These are phyloP conservation scores for Earliella scabrosa DNA, from an alignment of 1,284 basidiomycete species.

Conservation along the genomic window DNA sequence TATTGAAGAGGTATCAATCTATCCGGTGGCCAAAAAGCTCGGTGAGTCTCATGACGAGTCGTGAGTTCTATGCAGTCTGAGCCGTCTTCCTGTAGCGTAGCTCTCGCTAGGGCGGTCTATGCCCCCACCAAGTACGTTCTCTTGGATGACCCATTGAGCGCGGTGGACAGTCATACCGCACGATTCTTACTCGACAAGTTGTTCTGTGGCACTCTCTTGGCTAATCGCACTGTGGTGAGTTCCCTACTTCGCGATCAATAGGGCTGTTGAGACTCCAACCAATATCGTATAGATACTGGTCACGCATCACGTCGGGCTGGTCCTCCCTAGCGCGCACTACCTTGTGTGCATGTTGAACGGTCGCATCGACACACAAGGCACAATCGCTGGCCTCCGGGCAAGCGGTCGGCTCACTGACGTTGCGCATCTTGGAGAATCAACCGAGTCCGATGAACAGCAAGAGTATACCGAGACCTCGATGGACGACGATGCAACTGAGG, in stretches of 20 bases:
- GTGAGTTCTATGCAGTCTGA: too few relatives aligned
- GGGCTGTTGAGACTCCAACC: too few relatives aligned
- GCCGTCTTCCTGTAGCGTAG: constrained; percentile 59
- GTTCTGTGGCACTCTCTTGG: constrained; percentile 65
- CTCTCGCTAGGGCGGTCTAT: constrained; percentile 73
- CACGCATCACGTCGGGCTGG: constrained; percentile 78
- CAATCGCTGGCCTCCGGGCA: constrained; percentile 58
- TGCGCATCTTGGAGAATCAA: constrained; percentile 44
- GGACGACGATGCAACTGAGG: constrained; percentile 29
- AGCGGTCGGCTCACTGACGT: constrained; percentile 64
- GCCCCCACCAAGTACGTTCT: constrained; percentile 66
- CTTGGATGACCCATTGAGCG: constrained; percentile 75
- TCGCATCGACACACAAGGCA: constrained; percentile 71
- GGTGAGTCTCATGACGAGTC: constrained; percentile 39
- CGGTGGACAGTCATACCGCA: constrained; percentile 78
- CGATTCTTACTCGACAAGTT: constrained; percentile 69
- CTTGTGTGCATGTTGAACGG: constrained; percentile 78
- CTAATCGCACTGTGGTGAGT: constrained; percentile 69
- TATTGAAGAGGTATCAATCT: constrained; percentile 64
- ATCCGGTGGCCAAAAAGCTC: constrained; percentile 69
- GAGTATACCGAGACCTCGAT: too few relatives aligned
- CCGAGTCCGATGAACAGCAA: too few relatives aligned
- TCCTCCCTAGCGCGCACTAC: constrained; percentile 70
- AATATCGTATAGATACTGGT: constrained; percentile 54
- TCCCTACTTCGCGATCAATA: too few relatives aligned